A percentile compares a stretch with the other conserved stretches of the same genome.
These are phyloP conservation scores for Gloeophyllum trabeum DNA, from an alignment of 768 basidiomycete species.

Conservation along the genomic window DNA sequence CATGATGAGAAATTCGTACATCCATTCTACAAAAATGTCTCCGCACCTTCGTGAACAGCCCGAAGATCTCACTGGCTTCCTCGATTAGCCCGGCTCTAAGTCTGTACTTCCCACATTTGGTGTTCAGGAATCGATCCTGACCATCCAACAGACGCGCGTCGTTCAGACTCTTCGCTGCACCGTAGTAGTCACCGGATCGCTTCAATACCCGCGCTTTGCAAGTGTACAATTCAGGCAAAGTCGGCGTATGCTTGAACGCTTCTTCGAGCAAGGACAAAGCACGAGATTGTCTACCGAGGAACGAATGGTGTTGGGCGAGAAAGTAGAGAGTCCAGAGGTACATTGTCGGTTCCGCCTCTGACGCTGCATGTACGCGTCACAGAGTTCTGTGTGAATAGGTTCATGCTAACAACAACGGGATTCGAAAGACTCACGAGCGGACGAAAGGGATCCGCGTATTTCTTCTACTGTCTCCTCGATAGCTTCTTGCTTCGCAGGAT, in stretches of 20 bases:
- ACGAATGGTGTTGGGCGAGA: constrained; percentile 82
- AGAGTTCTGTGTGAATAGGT: constrained; percentile 2
- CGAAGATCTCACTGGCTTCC: constrained; percentile 65
- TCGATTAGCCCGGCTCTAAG: constrained; percentile 72
- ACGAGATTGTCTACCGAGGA: constrained; percentile 32
- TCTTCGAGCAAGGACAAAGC: constrained; percentile 52
- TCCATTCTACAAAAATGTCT: constrained; percentile 2
- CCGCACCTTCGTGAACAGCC: constrained; percentile 84
- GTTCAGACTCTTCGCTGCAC: constrained; percentile 67
- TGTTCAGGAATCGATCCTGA: constrained; percentile 93
- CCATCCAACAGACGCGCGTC: constrained; percentile 80
- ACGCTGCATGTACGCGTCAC: constrained; percentile 2
- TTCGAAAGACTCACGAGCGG: constrained; percentile 17
- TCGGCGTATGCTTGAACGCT: constrained; percentile 82
- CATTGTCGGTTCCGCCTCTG: constrained; percentile 41
- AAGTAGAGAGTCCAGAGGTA: constrained; percentile 96
- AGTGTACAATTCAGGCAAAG: constrained; percentile 82
- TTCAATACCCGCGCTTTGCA: constrained; percentile 79
- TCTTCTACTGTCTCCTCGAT: constrained; percentile 65
- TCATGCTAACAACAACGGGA: constrained; percentile 6
- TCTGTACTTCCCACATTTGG: constrained; percentile 86
- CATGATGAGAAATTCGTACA: not conserved
- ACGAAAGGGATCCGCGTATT: constrained; percentile 23
- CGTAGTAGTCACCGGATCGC: constrained; percentile 67
- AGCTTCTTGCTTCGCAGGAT: constrained; percentile 47